Evolutionary conservation across 257 asterid species (phyloP), one percentile per base, ranked within the genome.

Genomic region (Solanum piurae): DNA sequence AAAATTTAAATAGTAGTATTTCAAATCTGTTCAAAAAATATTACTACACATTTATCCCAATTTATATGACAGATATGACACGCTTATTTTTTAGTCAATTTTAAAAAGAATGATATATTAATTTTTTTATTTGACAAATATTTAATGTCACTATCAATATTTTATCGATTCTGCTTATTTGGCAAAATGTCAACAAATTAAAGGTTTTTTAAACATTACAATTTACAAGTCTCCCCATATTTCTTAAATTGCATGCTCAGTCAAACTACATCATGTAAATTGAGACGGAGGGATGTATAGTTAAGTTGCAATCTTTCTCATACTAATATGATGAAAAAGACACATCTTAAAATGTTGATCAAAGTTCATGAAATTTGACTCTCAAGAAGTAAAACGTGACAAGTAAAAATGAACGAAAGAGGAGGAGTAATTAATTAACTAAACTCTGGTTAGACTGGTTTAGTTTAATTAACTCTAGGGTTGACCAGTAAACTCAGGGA

Each of bases 381-480:
- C 10, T 68, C 5, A 2, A 68, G 5, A 29, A 68, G 21, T 6
- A 69, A 68, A 13, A 68, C 5, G 4, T 29, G 10, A 29, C 6
- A 13, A 66, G 6, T 6, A n/a, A 10, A 62, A 62, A 5, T 9
- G 13, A n/a, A n/a, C 13, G 52, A 9, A 4, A 2, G 71, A n/a
- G 14, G 71, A 31, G 12, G 11, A 13, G 7, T 68, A 11, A 14
- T 37, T 29, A 11, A 10, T 37, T 74, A 86, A 87, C 84, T 77
- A 37, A 90, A 92, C 90, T 84, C 46, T 34, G 90, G 27, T 72
- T 72, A 72, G 2, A 31, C n/a, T 71, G n/a, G 91, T 87, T 89
- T 44, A 87, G 88, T 89, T 20, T 87, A 82, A 88, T 89, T 89
- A 94, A 93, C 94, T 86, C 88, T 71, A 92, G 91, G 89, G 94